A percentile compares a stretch with the other conserved stretches of the same genome.
These are phyloP conservation scores for Phytophthora boehmeriae DNA, from an alignment of 352 stramenopile genomes.

Conservation along the genomic window DNA sequence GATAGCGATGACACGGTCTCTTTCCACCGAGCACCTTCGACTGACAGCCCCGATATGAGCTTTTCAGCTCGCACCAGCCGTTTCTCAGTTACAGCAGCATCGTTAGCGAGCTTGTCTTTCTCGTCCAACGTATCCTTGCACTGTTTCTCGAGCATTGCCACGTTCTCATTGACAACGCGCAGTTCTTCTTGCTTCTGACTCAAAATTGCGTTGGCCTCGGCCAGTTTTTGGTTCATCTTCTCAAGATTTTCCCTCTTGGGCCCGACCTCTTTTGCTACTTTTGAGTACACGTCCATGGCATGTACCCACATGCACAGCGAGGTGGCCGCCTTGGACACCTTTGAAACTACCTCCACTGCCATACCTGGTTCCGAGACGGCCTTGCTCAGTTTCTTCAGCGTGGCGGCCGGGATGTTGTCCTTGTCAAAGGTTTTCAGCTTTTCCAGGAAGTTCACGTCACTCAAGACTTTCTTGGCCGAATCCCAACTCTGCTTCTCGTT, in stretches of 20 bases:
- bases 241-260: conserved; percentile 93
- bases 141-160: conserved; percentile 88
- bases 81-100: conserved; percentile 89
- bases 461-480: conserved; percentile 90
- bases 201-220: conserved; percentile 86
- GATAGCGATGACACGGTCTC: conserved; percentile 83
- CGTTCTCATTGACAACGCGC: conserved; percentile 89
- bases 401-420: conserved; percentile 91
- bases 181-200: conserved; percentile 91
- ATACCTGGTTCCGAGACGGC: conserved; percentile 87
- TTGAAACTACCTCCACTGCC: conserved; percentile 90
- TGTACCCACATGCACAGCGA: conserved; percentile 95
- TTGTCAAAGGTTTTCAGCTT: conserved; percentile 94
- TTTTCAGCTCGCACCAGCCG: conserved; percentile 91
- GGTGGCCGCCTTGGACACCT: conserved; percentile 92
- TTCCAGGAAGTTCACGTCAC: conserved; percentile 89
- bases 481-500: conserved; percentile 95
- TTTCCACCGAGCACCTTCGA: conserved; percentile 94
- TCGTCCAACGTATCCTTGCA: conserved; percentile 92
- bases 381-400: conserved; percentile 90
- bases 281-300: conserved; percentile 95
- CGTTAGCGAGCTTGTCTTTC: conserved; percentile 90
- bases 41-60: conserved; percentile 89
- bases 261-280: conserved; percentile 94
- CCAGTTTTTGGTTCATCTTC: conserved; percentile 92